These are phyloP conservation scores for Conticribra weissflogii DNA, from an alignment of 108 stramenopile genomes.

Conservation along the genomic window DNA sequence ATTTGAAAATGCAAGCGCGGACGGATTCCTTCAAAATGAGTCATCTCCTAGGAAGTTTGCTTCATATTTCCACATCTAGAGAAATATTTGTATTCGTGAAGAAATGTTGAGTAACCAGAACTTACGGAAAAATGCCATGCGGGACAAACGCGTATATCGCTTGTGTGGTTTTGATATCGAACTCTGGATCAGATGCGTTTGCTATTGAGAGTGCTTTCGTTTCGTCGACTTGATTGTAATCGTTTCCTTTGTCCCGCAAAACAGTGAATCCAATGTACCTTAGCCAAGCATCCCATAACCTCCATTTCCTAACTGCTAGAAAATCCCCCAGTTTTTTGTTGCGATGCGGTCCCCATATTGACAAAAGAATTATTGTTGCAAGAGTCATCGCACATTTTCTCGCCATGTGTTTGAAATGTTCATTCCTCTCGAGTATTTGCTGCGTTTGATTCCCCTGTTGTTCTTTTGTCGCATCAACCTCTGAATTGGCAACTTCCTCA, in stretches of 20 bases:
- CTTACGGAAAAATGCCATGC: constrained; percentile 89
- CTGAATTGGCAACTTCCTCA: not conserved
- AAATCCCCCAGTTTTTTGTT: constrained; percentile 47
- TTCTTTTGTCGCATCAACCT: not conserved
- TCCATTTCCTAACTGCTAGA: constrained; percentile 66
- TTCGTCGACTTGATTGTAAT: constrained; percentile 8
- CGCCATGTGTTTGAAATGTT: constrained; percentile 21
- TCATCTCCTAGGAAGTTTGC: too few relatives aligned
- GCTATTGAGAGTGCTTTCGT: not conserved
- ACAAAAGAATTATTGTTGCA: constrained; percentile 17
- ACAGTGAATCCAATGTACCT: constrained; percentile 80
- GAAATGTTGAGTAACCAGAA: too few relatives aligned
- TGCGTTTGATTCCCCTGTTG: constrained; percentile 14
- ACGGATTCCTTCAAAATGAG: too few relatives aligned
- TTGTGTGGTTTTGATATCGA: constrained; percentile 47
- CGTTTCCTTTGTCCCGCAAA: constrained; percentile 50
- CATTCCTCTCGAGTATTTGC: constrained; percentile 15
- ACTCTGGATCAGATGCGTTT: constrained; percentile 11
- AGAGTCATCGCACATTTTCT: constrained; percentile 32
- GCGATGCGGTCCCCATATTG: constrained; percentile 78
- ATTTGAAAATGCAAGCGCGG: too few relatives aligned
- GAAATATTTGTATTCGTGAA: too few relatives aligned
- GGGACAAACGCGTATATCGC: constrained; percentile 88
- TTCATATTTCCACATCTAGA: too few relatives aligned
- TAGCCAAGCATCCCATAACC: constrained; percentile 81